phyloP scores from a whole-genome alignment of 1,284 basidiomycete species.

The Heliocybe sulcata region DNA sequence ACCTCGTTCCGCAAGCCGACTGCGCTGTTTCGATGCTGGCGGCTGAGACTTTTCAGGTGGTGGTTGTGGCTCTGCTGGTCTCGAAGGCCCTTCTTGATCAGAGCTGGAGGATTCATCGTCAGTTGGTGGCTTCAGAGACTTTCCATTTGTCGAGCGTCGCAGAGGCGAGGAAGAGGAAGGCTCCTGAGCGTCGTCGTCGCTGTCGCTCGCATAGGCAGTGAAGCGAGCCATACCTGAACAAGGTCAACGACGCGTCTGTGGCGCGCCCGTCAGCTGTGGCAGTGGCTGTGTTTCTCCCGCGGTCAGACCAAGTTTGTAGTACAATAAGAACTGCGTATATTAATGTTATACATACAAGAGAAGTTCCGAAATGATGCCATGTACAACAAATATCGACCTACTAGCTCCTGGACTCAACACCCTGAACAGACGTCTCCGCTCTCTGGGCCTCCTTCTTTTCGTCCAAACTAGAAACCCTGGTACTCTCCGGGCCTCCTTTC shows the following conservation, averaged over 20 bases:
- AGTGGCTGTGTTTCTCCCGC: no score
- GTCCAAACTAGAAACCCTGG: neutral
- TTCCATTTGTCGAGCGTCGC: slow-evolving; percentile 1
- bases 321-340: no score
- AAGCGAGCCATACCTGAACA: slow-evolving; percentile 28
- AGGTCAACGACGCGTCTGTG: no score
- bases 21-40: slow-evolving; percentile 28
- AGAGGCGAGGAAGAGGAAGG: neutral
- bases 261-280: no score
- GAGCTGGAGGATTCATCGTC: slow-evolving; percentile 13
- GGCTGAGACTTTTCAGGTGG: slow-evolving; percentile 19
- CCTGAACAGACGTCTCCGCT: neutral
- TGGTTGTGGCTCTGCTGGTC: slow-evolving; percentile 19
- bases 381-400: no score
- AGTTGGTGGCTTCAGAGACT: slow-evolving; percentile 3
- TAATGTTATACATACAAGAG: no score
- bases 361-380: no score
- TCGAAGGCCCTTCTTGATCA: slow-evolving; percentile 15
- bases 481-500: neutral
- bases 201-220: slow-evolving; percentile 32
- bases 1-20: slow-evolving; percentile 15
- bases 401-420: slow-evolving; percentile 3
- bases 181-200: slow-evolving; percentile 20
- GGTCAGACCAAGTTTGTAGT: no score
- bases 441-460: neutral